Conservation (phyloP, 2,329 filamentous ascomycete species). For the Diaporthe destruens region DNA sequence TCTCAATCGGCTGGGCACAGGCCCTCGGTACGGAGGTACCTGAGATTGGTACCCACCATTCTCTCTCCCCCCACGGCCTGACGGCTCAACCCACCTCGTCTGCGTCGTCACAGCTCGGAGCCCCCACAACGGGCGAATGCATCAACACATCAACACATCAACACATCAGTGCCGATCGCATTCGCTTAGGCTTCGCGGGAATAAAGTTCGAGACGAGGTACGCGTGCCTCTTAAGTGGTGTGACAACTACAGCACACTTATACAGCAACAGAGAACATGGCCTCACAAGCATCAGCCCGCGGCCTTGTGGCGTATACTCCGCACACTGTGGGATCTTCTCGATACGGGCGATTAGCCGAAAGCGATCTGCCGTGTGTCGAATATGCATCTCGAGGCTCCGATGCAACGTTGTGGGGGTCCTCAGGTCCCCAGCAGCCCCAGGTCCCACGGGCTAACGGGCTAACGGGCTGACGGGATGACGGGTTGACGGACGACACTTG, state of each 20-base stretch:
- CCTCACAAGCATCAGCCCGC: slow-evolving; percentile 8
- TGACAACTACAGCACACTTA: not conserved
- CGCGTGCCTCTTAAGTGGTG: not conserved
- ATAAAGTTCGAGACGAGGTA: not conserved
- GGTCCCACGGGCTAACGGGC: too few relatives aligned
- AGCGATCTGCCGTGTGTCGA: slow-evolving; percentile 32
- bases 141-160: not conserved
- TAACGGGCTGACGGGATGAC: not conserved
- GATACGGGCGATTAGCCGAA: slow-evolving; percentile 29
- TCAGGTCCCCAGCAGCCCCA: too few relatives aligned
- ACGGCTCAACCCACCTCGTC: not conserved
- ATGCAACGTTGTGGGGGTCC: slow-evolving; percentile 25
- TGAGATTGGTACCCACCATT: not conserved
- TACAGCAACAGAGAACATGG: slow-evolving; percentile 15
- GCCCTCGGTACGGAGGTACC: not conserved
- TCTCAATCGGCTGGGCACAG: slow-evolving; percentile 20
- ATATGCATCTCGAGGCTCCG: slow-evolving; percentile 14
- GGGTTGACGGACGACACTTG: slow-evolving; percentile 5
- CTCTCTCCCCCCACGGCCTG: not conserved
- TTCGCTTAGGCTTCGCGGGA: not conserved
- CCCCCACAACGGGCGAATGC: too few relatives aligned
- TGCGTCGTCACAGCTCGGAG: too few relatives aligned
- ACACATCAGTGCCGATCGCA: not conserved
- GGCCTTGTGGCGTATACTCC: not conserved
- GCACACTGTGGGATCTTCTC: slow-evolving; percentile 18